phyloP scores from a whole-genome alignment of 2,329 filamentous ascomycete genomes.

The Fragosphaeria purpurea region DNA sequence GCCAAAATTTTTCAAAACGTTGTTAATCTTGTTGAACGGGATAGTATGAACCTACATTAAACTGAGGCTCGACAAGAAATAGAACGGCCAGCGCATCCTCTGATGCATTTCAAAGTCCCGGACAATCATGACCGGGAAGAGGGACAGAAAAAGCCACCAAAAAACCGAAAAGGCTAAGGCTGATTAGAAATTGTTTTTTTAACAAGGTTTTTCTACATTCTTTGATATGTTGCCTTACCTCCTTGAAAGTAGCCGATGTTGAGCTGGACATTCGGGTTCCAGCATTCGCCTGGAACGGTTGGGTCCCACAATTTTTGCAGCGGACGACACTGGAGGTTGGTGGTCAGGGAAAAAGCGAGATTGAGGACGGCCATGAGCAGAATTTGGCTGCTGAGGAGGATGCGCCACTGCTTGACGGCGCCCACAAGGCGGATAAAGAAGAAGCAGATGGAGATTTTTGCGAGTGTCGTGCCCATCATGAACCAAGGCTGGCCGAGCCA shows the following conservation, averaged over 20 bases:
- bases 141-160: constrained; percentile 25
- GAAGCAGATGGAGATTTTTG: constrained; percentile 28
- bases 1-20: background rate
- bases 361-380: constrained; percentile 23
- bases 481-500: constrained; percentile 27
- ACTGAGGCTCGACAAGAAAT: constrained; percentile 20
- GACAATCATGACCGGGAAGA: constrained; percentile 23
- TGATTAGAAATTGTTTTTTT: background rate
- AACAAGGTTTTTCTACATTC: background rate
- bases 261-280: constrained; percentile 21
- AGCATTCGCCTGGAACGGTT: constrained; percentile 21
- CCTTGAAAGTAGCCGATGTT: constrained; percentile 27
- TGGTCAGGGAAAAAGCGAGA: constrained; percentile 22
- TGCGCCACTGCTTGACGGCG: constrained; percentile 20
- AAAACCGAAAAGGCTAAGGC: constrained; percentile 24
- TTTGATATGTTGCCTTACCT: constrained; percentile 9
- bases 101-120: constrained; percentile 19
- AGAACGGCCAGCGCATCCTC: constrained; percentile 24
- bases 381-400: constrained; percentile 21
- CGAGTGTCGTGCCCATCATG: constrained; percentile 23
- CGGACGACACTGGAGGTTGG: constrained; percentile 27
- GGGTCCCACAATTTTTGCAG: constrained; percentile 27
- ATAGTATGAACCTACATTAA: constrained; percentile 17
- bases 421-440: constrained; percentile 23
- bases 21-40: background rate